phyloP scores from a whole-genome alignment of 1,284 basidiomycete genomes.

The Ceratorhiza oryzae-sativae region DNA sequence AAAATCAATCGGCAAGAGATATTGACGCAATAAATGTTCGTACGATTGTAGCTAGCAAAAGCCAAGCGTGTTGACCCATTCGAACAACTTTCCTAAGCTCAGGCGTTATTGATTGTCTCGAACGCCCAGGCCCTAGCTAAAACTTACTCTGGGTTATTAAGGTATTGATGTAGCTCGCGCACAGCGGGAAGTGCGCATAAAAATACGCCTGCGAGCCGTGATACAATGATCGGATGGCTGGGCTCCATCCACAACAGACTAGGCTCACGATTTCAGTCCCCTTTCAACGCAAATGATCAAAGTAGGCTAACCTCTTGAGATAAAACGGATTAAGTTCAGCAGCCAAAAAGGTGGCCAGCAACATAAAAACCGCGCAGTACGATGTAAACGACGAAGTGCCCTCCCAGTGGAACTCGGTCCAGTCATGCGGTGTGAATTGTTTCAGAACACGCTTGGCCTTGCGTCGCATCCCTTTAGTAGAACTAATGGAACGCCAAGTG shows the following conservation, averaged over 20 bases:
- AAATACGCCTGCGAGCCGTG: conserved; percentile 76
- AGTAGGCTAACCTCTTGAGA: conserved; percentile 63
- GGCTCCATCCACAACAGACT: conserved; percentile 86
- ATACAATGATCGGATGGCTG: conserved; percentile 80
- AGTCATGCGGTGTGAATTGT: conserved; percentile 85
- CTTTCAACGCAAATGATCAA: not conserved
- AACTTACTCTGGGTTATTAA: conserved; percentile 75
- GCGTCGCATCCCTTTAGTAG: conserved; percentile 73
- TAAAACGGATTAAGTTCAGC: conserved; percentile 87
- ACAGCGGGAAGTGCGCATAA: conserved; percentile 82
- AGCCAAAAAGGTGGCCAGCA: conserved; percentile 79
- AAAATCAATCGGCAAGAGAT: no score
- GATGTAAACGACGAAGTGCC: conserved; percentile 77
- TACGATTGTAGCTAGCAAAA: conserved; percentile 76
- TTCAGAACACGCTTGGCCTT: conserved; percentile 78
- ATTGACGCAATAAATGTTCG: not conserved
- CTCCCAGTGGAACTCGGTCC: conserved; percentile 86
- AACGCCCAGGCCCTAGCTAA: no score
- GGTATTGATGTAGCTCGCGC: conserved; percentile 78
- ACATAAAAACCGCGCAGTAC: conserved; percentile 74
- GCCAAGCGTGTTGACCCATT: conserved; percentile 87
- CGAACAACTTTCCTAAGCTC: conserved; percentile 74
- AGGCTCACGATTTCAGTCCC: conserved; percentile 49
- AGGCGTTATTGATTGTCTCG: no score
- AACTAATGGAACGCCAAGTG: conserved; percentile 81